Conservation (phyloP, 2,329 filamentous ascomycete species). For the Colletotrichum eleusines region DNA sequence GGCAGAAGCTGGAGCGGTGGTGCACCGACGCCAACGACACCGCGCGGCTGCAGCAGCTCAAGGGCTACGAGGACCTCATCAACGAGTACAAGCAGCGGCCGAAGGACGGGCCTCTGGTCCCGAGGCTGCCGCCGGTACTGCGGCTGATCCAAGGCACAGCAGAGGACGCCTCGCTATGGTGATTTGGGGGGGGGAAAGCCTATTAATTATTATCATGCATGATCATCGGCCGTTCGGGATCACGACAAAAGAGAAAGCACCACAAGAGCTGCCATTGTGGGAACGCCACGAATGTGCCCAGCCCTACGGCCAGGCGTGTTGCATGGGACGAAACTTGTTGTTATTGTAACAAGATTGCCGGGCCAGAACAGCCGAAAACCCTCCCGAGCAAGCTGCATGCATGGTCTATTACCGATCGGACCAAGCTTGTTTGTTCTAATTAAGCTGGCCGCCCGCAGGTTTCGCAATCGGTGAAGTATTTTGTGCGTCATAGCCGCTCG, state of each 20-base stretch:
- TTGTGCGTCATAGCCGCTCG: constrained; percentile 24
- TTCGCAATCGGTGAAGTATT: neutral
- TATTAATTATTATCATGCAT: too few species aligned
- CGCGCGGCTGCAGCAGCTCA: neutral
- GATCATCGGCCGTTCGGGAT: too few species aligned
- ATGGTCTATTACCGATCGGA: too few species aligned
- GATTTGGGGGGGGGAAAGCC: neutral
- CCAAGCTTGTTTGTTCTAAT: neutral
- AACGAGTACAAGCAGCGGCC: constrained; percentile 3
- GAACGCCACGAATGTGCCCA: neutral
- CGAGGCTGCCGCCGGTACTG: constrained; percentile 2
- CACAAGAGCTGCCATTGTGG: constrained; percentile 5
- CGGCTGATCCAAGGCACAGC: neutral
- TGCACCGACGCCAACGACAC: constrained; percentile 22
- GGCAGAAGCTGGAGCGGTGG: constrained; percentile 27
- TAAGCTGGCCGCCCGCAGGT: constrained; percentile 9
- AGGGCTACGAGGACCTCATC: neutral
- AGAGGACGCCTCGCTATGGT: neutral
- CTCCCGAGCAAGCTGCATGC: constrained; percentile 9
- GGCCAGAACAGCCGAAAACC: neutral
- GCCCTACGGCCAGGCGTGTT: too few species aligned
- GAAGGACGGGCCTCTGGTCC: constrained; percentile 17
- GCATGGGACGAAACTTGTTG: too few species aligned
- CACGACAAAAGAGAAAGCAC: neutral
- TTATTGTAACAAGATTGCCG: too few species aligned